phyloP scores from a whole-genome alignment of 2,329 filamentous ascomycete genomes.

The Clarireedia hainanense region DNA sequence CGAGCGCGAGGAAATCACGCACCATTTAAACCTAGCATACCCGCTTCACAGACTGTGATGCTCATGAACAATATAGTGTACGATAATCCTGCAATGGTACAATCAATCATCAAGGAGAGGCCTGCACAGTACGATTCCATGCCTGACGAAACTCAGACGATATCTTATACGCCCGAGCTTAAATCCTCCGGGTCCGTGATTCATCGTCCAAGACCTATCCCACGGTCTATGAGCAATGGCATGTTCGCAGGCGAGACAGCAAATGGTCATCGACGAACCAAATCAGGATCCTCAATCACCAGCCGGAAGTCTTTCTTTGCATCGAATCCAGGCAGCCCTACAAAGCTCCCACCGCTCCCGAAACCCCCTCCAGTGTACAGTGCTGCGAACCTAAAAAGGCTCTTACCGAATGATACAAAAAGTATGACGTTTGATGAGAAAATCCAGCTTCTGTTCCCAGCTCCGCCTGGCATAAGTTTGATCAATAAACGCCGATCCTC shows the following conservation, averaged over 20 bases:
- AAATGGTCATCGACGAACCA: constrained; percentile 36
- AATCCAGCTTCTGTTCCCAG: constrained; percentile 43
- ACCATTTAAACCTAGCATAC: constrained; percentile 7
- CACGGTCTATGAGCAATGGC: constrained; percentile 32
- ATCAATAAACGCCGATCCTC: constrained; percentile 32
- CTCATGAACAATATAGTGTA: constrained; percentile 50
- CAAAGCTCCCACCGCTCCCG: constrained; percentile 42
- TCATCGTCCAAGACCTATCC: constrained; percentile 28
- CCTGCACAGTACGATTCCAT: constrained; percentile 14
- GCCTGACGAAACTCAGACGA: not conserved
- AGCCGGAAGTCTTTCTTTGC: constrained; percentile 40
- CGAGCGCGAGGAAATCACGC: constrained; percentile 15
- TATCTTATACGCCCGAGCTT: constrained; percentile 8
- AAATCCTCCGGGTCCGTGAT: constrained; percentile 25
- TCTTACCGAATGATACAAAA: constrained; percentile 44
- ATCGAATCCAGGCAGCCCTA: constrained; percentile 39
- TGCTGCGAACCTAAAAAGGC: constrained; percentile 31
- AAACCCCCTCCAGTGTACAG: constrained; percentile 35
- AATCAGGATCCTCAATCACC: constrained; percentile 41
- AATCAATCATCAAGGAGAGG: constrained; percentile 40
- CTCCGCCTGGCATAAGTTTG: constrained; percentile 26
- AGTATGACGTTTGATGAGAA: constrained; percentile 54
- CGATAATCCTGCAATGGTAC: constrained; percentile 42
- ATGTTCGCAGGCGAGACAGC: constrained; percentile 40
- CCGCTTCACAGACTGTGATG: constrained; percentile 43